Base-by-base conservation (phyloP, 1,139 yeast genomes). In the Zhuliangozyma blackwelliae region DNA sequence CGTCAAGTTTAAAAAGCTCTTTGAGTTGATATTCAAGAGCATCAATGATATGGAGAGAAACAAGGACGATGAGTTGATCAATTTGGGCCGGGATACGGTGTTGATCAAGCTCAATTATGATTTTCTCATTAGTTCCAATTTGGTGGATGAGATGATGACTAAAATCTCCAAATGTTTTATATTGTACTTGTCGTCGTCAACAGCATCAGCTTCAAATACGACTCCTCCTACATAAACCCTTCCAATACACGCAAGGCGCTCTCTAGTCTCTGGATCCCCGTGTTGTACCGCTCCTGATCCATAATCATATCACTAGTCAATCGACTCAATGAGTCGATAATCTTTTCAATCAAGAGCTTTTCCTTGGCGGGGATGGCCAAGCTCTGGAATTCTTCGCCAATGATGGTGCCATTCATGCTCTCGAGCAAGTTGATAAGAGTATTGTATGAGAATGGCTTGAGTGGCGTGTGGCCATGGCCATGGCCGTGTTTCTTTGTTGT, bases 281-380 rank as follows among this genome's bases (percentile, higher is more conserved):
- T 85, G 22, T 82, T 82, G 44, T 85, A 80, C 50, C 94, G 75
- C 27, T 77, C 78, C 30, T 85, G 86, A 57, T 90, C 96, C 37
- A 86, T 59, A 38, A 87, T 82, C 86, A 90, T 89, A 55, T 89
- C 96, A 40, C 90, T 86, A 4, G 95, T 87, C 43, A 90, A 72
- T 49, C 94, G 71, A 19, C 94, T 82, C 40, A 90, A 66, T 2
- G 95, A 82, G 51, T 88, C 95, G 5, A 90, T 85, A 33, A 90
- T 78, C 58, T 87, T 82, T 54, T 89, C 96, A 35, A 90, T 70
- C 36, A 89, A 67, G 47, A 79, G 83, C 47, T 85, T 84, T 55
- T 89, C 96, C 44, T 82, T 82, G 0, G 75, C 63, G 3, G 94
- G 90, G 43, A 89, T 69, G 34, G 85, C 86, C 43, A 89, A 63